Percentiles rank a stretch among this genome's conserved stretches.
Evolutionary conservation across 2,329 filamentous ascomycete species (phyloP).

Genomic region (Leptodontidium sp.): DNA sequence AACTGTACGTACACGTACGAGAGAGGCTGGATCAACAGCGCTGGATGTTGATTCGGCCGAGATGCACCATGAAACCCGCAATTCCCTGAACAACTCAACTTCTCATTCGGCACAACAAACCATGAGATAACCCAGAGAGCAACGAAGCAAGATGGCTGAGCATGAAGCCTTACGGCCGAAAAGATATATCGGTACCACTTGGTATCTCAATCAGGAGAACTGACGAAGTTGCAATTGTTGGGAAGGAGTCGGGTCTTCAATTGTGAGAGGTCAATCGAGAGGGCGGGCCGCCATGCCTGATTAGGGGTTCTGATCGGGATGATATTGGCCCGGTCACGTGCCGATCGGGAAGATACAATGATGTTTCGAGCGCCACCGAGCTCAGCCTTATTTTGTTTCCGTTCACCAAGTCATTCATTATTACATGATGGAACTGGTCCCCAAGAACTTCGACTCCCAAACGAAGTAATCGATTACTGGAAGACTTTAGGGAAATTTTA

Average conservation of each 20-base stretch:
- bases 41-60: not conserved
- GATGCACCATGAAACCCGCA: not conserved
- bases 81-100: not conserved
- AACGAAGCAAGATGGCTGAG: not conserved
- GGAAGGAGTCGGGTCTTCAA: constrained; percentile 7
- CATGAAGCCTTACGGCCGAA: constrained; percentile 3
- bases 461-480: too few species aligned
- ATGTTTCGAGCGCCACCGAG: not conserved
- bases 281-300: not conserved
- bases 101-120: not conserved
- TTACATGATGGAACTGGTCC: too few species aligned
- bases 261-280: not conserved
- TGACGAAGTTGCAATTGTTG: not conserved
- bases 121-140: not conserved
- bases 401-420: not conserved
- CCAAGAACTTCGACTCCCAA: too few species aligned
- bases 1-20: constrained; percentile 12
- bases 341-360: not conserved
- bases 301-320: not conserved
- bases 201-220: not conserved
- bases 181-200: not conserved
- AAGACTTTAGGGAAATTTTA: too few species aligned
- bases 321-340: not conserved
- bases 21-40: not conserved
- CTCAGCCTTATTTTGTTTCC: not conserved